Evolutionary conservation across 2,329 filamentous ascomycete species (phyloP).

Genomic region (Pyrenochaeta sp.): DNA sequence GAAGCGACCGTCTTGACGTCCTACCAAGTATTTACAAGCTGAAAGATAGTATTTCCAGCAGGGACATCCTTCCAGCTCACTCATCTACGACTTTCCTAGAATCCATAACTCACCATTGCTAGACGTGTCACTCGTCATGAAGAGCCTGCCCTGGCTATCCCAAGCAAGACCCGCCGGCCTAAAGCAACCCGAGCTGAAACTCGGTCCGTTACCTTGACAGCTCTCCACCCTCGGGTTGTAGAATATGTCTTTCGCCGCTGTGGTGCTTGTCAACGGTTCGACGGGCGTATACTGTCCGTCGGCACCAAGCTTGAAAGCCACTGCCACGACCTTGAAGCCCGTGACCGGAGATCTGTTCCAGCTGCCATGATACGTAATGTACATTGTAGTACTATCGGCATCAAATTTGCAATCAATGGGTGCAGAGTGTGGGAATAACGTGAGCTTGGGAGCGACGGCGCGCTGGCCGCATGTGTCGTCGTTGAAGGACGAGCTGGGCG

Average conservation of each 20-base stretch:
- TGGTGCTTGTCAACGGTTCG: constrained; percentile 56
- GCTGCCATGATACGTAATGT: constrained; percentile 74
- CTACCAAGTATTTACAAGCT: no score
- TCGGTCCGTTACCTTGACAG: constrained; percentile 57
- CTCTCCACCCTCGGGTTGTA: constrained; percentile 60
- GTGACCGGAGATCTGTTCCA: constrained; percentile 64
- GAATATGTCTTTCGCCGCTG: constrained; percentile 63
- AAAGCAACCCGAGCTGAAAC: constrained; percentile 60
- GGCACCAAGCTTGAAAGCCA: constrained; percentile 52
- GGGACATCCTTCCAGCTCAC: no score
- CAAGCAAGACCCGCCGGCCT: constrained; percentile 66
- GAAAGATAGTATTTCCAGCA: no score
- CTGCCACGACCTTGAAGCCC: constrained; percentile 60
- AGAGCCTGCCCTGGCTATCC: constrained; percentile 62
- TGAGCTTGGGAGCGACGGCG: constrained; percentile 58
- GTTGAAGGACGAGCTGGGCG: constrained; percentile 51
- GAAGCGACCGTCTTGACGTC: no score
- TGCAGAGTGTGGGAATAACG: constrained; percentile 71
- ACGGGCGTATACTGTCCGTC: constrained; percentile 53
- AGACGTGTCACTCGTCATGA: constrained; percentile 57
- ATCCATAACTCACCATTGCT: constrained; percentile 43
- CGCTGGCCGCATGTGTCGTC: constrained; percentile 56
- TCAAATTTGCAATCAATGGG: constrained; percentile 76
- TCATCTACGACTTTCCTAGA: constrained; percentile 38
- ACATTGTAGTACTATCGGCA: constrained; percentile 64